Conservation (phyloP, 208 protist species). For the Leishmania tarentolae region DNA sequence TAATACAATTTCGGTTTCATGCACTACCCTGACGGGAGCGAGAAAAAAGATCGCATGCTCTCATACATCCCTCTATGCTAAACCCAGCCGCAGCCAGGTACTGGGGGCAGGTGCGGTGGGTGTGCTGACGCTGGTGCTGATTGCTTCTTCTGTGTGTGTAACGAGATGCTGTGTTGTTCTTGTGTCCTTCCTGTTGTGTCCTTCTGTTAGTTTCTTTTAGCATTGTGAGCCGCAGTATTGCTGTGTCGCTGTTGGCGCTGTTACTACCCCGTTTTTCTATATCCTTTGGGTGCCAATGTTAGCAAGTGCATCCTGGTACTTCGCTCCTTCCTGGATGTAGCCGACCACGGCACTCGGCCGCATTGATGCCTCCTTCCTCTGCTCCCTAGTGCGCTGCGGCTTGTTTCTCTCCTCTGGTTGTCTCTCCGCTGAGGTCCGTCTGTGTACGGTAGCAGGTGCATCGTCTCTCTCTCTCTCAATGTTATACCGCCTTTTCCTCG, state of each 20-base stretch:
- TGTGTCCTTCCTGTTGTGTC: background rate
- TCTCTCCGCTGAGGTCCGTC: background rate
- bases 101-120: background rate
- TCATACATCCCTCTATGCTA: slow-evolving; percentile 7
- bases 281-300: background rate
- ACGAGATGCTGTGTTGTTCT: background rate
- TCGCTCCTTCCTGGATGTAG: background rate
- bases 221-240: background rate
- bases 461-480: background rate
- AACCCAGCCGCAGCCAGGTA: slow-evolving; percentile 1
- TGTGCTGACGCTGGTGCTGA: background rate
- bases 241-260: background rate
- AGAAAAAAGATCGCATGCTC: background rate
- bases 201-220: background rate
- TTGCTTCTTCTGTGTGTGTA: background rate
- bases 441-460: background rate
- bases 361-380: background rate
- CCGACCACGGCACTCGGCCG: background rate
- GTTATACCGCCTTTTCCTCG: background rate
- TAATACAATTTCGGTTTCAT: background rate
- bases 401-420: background rate
- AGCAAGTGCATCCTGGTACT: background rate
- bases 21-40: background rate
- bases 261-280: background rate
- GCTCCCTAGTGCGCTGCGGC: background rate